phyloP scores from a whole-genome alignment of 352 stramenopile genomes.

The Pythium volutum region DNA sequence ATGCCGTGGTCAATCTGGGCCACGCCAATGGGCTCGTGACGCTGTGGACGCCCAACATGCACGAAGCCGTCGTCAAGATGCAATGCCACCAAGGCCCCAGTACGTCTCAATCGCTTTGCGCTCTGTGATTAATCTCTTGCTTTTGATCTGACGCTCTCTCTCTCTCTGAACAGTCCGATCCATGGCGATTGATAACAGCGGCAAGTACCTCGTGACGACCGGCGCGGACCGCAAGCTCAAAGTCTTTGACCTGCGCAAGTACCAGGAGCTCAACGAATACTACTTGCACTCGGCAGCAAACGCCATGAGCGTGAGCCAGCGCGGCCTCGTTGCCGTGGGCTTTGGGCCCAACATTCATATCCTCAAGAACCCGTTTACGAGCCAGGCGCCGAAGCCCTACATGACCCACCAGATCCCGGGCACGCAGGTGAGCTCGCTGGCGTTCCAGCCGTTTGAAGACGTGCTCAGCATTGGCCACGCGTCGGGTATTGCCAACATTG shows the following conservation, averaged over 20 bases:
- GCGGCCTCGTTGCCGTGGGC: conserved; percentile 92
- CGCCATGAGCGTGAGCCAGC: conserved; percentile 95
- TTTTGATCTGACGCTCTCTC: conserved; percentile 3
- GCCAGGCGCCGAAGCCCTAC: conserved; percentile 80
- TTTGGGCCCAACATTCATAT: conserved; percentile 91
- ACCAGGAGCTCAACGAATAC: conserved; percentile 94
- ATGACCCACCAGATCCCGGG: conserved; percentile 89
- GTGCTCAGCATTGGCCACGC: conserved; percentile 94
- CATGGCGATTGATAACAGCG: conserved; percentile 91
- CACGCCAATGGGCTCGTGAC: conserved; percentile 98
- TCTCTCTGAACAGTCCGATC: conserved; percentile 55
- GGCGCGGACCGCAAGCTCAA: conserved; percentile 94
- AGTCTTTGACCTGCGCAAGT: conserved; percentile 97
- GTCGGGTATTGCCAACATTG: conserved; percentile 72
- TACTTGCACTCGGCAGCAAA: conserved; percentile 84
- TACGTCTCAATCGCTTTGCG: conserved; percentile 33
- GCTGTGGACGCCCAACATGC: conserved; percentile 96
- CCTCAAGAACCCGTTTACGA: conserved; percentile 89
- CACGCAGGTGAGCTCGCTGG: conserved; percentile 82
- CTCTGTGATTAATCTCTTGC: background rate
- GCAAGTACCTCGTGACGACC: conserved; percentile 96
- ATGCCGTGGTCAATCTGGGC: conserved; percentile 95
- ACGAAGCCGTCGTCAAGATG: conserved; percentile 95
- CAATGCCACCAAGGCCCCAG: conserved; percentile 95
- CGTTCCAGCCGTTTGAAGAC: conserved; percentile 99